Percentiles rank a stretch among this genome's conserved stretches.
phyloP scores from a whole-genome alignment of 2,329 filamentous ascomycete genomes.

The Sarocladium oryzae region DNA sequence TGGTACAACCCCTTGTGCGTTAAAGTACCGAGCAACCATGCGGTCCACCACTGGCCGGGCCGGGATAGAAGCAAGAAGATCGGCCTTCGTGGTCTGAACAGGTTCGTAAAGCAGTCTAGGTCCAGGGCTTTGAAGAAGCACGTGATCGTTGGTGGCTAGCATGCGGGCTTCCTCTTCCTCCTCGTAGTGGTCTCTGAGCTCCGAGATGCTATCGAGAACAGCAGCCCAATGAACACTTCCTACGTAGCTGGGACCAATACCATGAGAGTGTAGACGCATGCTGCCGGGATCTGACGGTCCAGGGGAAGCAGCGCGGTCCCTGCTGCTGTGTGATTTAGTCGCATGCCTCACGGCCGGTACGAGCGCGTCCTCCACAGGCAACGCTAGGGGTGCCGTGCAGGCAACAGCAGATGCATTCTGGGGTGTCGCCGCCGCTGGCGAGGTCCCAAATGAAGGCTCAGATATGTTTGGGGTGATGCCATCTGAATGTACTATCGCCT shows the following conservation, averaged over 20 bases:
- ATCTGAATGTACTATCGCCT: too few relatives aligned
- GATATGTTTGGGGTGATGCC: too few relatives aligned
- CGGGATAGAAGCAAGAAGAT: conserved; percentile 28
- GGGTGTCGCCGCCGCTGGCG: too few relatives aligned
- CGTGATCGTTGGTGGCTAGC: too few relatives aligned
- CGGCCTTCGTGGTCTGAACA: conserved; percentile 17
- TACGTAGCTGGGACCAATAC: conserved; percentile 25
- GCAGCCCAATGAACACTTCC: conserved; percentile 32
- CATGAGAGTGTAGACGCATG: conserved; percentile 15
- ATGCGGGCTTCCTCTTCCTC: conserved; percentile 18
- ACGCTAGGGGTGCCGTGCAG: too few relatives aligned
- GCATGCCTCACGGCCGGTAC: too few relatives aligned
- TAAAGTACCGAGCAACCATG: conserved; percentile 30
- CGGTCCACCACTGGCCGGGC: conserved; percentile 25
- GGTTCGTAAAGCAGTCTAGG: conserved; percentile 27
- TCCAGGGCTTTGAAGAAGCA: too few relatives aligned
- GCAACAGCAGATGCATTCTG: too few relatives aligned
- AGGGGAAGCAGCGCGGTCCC: background rate
- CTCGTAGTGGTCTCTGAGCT: conserved; percentile 29
- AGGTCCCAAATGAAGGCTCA: too few relatives aligned
- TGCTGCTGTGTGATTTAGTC: background rate
- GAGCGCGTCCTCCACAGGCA: too few relatives aligned
- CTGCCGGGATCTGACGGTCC: conserved; percentile 23
- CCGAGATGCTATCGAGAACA: conserved; percentile 32
- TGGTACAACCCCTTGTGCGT: conserved; percentile 17